Percentiles rank a stretch among this genome's conserved stretches.
These are phyloP conservation scores for Lactarius evosmus DNA, from an alignment of 768 basidiomycete genomes.

Conservation along the genomic window DNA sequence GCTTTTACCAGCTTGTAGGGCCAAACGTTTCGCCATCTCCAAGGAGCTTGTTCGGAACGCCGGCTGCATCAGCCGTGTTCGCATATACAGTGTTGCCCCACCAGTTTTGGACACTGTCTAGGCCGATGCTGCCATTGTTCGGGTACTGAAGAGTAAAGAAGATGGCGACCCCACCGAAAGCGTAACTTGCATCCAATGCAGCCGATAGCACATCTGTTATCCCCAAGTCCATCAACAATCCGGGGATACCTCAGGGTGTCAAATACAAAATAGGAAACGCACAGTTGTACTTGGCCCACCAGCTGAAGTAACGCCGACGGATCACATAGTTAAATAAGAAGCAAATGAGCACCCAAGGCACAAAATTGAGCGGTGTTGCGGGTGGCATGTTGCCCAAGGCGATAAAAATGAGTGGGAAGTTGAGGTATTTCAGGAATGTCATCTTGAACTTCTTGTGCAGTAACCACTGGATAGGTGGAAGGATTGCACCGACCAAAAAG, in stretches of 20 bases:
- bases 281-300: slow-evolving; percentile 41
- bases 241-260: slow-evolving; percentile 27
- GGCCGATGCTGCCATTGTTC: slow-evolving; percentile 40
- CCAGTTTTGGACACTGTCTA: slow-evolving; percentile 52
- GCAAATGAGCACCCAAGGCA: slow-evolving; percentile 38
- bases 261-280: slow-evolving; percentile 20
- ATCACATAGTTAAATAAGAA: slow-evolving; percentile 39
- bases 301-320: slow-evolving; percentile 30
- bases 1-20: background rate
- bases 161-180: slow-evolving; percentile 50
- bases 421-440: slow-evolving; percentile 53
- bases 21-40: background rate
- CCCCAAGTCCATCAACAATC: slow-evolving; percentile 30
- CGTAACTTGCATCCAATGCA: slow-evolving; percentile 67
- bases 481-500: slow-evolving; percentile 72
- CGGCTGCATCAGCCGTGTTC: background rate
- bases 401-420: slow-evolving; percentile 46
- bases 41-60: background rate
- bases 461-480: slow-evolving; percentile 55
- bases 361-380: slow-evolving; percentile 41
- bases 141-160: slow-evolving; percentile 67
- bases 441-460: slow-evolving; percentile 31
- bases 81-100: slow-evolving; percentile 48
- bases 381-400: slow-evolving; percentile 43
- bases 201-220: slow-evolving; percentile 57